These are phyloP conservation scores for Delitschia confertaspora DNA, from an alignment of 495 filamentous ascomycete species.

Conservation along the genomic window DNA sequence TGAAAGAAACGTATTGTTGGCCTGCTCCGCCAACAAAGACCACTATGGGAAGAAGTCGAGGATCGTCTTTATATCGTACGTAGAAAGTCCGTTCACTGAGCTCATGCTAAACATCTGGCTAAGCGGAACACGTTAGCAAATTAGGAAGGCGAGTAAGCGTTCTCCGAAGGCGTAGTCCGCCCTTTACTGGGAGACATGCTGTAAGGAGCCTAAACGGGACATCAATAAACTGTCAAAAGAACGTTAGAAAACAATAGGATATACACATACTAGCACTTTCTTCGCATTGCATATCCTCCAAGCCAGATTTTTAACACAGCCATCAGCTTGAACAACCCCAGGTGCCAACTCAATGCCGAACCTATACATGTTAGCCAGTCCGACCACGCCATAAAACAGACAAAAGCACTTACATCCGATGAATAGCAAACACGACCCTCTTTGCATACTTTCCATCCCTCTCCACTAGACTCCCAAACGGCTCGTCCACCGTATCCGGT, in stretches of 20 bases:
- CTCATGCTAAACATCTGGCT: no score
- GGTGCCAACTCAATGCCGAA: constrained; percentile 95
- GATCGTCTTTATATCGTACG: no score
- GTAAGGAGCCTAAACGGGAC: constrained; percentile 48
- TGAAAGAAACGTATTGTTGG: no score
- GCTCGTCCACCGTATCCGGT: constrained; percentile 67
- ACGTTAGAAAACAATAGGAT: no score
- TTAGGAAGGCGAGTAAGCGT: neutral
- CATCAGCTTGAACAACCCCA: constrained; percentile 86
- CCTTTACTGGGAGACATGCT: constrained; percentile 39
- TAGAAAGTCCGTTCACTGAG: no score
- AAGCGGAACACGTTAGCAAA: no score
- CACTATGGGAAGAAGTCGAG: no score
- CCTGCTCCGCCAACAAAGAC: no score
- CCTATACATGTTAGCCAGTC: constrained; percentile 34
- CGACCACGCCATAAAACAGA: neutral
- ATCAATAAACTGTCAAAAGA: no score
- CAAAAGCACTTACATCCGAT: constrained; percentile 78
- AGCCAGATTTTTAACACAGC: constrained; percentile 79
- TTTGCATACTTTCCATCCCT: constrained; percentile 80
- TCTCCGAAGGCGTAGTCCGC: constrained; percentile 13
- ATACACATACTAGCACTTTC: constrained; percentile 70
- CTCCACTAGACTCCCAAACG: constrained; percentile 73
- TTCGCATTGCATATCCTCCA: constrained; percentile 96
- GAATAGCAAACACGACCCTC: constrained; percentile 84